Base-by-base conservation (phyloP, 345 rosid species). In the Reutealis trisperma region DNA sequence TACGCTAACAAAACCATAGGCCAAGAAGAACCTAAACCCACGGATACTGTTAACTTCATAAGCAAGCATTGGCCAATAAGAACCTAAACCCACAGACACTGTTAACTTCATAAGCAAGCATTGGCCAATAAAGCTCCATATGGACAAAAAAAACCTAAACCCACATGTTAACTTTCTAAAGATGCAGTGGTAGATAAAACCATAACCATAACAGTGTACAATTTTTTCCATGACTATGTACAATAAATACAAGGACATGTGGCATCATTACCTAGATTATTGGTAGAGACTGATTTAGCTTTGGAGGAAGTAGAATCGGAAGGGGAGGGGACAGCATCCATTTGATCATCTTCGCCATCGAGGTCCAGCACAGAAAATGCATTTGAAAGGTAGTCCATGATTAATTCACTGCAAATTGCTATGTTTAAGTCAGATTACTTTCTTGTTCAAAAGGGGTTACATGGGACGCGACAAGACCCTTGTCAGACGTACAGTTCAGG, bases 371-470 rank as follows among this genome's bases (percentile, higher is more conserved):
- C 84, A 41, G 87, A 63, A 78, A 89, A 89, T 1, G 78, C 77
- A 72, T 87, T 89, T 64, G 86, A 65, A 30, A 89, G 82, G 22
- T 1, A 8, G 42, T 85, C 89, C 93, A 89, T 87, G 27, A 41
- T 60, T 45, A 9, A 12, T 3, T 47, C 14, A 12, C 51, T 47
- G 51, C 51, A 9, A 47, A 47, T 47, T 47, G 51, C 11, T 47
- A 12, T 8, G 51, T 9, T 12, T 8, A 47, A 47, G 51, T 47
- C 13, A 47, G 51, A 47, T 12, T 47, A 47, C 51, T 47, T 12
- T 47, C 51, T 47, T 8, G 51, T 47, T 47, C 51, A 47, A 47
- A 47, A 47, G 11, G 51, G 14, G 51, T 47, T 47, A 14, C 11
- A 47, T 8, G 11, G 13, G 11, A 47, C 14, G 51, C 14, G 14